phyloP scores from a whole-genome alignment of 2,329 filamentous ascomycete genomes.

The Arthrinium puccinioides region DNA sequence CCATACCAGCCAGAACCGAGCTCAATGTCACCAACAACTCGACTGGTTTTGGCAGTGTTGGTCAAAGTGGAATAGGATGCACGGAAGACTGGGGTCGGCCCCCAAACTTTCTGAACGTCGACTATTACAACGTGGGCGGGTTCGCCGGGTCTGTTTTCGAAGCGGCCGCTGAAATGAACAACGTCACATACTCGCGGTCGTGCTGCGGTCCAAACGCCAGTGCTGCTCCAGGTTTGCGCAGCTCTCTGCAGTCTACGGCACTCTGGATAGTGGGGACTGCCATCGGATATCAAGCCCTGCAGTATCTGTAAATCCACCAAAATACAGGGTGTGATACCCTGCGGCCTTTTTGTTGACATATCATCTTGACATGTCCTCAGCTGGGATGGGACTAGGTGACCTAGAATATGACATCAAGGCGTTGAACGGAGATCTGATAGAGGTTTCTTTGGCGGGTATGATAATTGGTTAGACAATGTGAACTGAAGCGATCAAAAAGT shows the following conservation, averaged over 20 bases:
- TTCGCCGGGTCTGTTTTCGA: slow-evolving; percentile 68
- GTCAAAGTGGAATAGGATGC: slow-evolving; percentile 57
- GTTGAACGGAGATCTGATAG: too few relatives aligned
- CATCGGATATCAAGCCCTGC: not conserved
- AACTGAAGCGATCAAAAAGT: not conserved
- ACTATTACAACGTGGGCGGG: slow-evolving; percentile 72
- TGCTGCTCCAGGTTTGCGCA: slow-evolving; percentile 4
- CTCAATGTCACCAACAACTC: slow-evolving; percentile 67
- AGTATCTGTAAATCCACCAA: too few relatives aligned
- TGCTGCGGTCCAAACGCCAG: slow-evolving; percentile 45
- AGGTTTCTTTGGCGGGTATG: too few relatives aligned
- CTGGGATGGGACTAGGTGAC: too few relatives aligned
- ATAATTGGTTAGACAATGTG: too few relatives aligned
- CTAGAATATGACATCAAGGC: too few relatives aligned
- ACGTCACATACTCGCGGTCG: slow-evolving; percentile 56
- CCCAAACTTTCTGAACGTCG: slow-evolving; percentile 74
- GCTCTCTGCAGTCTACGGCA: not conserved
- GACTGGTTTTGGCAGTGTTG: slow-evolving; percentile 59
- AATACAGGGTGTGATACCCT: too few relatives aligned
- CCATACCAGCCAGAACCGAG: slow-evolving; percentile 65
- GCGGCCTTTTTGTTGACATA: too few relatives aligned
- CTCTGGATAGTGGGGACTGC: not conserved
- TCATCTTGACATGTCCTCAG: too few relatives aligned
- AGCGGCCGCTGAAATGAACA: slow-evolving; percentile 63
- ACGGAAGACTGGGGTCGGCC: slow-evolving; percentile 53